Percentiles rank a stretch among this genome's conserved stretches.
phyloP scores from a whole-genome alignment of 306 rosid species.

The Delonix regia region DNA sequence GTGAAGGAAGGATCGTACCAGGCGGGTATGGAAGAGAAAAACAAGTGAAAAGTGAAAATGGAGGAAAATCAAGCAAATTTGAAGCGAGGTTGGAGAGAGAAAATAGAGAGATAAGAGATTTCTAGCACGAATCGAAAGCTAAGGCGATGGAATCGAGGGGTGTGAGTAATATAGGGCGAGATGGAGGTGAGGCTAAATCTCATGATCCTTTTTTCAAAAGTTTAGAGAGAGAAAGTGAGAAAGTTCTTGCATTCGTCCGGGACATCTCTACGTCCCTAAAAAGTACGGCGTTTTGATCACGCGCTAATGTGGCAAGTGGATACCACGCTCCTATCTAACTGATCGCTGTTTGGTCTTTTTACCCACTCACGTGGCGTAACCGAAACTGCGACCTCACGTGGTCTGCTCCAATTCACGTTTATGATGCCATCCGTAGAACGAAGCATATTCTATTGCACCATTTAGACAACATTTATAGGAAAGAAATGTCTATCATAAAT shows the following conservation, averaged over 20 bases:
- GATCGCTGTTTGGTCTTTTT: not conserved
- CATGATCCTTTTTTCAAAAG: not conserved
- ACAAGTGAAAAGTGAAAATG: not conserved
- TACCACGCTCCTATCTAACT: not conserved
- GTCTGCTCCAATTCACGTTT: not conserved
- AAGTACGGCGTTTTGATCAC: not conserved
- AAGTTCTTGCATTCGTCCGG: slow-evolving; percentile 27
- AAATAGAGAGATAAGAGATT: slow-evolving; percentile 11
- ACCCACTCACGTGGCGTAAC: not conserved
- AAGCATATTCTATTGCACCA: not conserved
- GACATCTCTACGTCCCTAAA: slow-evolving; percentile 38
- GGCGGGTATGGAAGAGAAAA: not conserved
- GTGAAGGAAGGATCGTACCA: slow-evolving; percentile 14
- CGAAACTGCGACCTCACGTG: not conserved
- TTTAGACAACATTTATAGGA: not conserved
- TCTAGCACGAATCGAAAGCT: slow-evolving; percentile 18
- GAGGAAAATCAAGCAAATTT: not conserved
- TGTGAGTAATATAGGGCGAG: slow-evolving; percentile 24
- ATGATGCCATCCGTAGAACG: not conserved
- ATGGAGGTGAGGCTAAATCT: not conserved
- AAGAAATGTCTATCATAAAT: no score
- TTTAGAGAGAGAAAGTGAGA: not conserved
- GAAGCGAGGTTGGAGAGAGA: not conserved
- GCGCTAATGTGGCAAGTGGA: not conserved
- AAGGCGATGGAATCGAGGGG: slow-evolving; percentile 40